These are phyloP conservation scores for Uronychia binucleata DNA, from an alignment of 73 alveolate genomes.

Conservation along the genomic window DNA sequence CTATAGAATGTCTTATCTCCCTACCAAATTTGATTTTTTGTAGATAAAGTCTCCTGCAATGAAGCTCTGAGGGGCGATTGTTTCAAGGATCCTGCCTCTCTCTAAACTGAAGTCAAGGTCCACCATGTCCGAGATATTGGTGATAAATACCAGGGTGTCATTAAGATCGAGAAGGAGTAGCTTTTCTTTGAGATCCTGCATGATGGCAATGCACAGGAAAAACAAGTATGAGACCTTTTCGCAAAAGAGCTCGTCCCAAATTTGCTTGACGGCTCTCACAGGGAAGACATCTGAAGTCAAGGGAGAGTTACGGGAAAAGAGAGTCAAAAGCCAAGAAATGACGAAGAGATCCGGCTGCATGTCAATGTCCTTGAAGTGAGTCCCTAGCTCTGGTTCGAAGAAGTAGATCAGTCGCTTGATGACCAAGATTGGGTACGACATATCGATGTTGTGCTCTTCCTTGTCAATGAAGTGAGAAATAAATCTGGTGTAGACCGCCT, in stretches of 20 bases:
- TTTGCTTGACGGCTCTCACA: conserved; percentile 8
- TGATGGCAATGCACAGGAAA: conserved; percentile 14
- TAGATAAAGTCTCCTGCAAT: conserved; percentile 25
- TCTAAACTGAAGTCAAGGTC: conserved; percentile 7
- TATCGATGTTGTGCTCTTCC: conserved; percentile 14
- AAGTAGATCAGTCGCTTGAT: conserved; percentile 18
- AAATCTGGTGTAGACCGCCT: conserved; percentile 13
- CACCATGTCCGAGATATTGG: conserved; percentile 23
- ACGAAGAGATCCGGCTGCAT: conserved; percentile 23
- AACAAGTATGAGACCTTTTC: conserved; percentile 40
- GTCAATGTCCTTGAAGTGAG: conserved; percentile 32
- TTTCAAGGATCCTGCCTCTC: conserved; percentile 1
- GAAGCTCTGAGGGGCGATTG: conserved; percentile 21
- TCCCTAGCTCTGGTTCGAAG: conserved; percentile 36
- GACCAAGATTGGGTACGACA: conserved; percentile 21
- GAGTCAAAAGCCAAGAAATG: conserved; percentile 47
- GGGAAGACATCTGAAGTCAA: not conserved
- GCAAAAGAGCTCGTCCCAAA: conserved; percentile 48
- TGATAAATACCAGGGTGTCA: conserved; percentile 19
- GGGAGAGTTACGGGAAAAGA: conserved; percentile 18
- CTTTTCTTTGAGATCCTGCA: conserved; percentile 16
- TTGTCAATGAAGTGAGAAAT: conserved; percentile 31
- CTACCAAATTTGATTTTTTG: conserved; percentile 5
- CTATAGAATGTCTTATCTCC: not conserved
- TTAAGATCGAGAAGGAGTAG: conserved; percentile 28